These are phyloP conservation scores for Myxozyma neotropica DNA, from an alignment of 805 yeast genomes.

Conservation along the genomic window DNA sequence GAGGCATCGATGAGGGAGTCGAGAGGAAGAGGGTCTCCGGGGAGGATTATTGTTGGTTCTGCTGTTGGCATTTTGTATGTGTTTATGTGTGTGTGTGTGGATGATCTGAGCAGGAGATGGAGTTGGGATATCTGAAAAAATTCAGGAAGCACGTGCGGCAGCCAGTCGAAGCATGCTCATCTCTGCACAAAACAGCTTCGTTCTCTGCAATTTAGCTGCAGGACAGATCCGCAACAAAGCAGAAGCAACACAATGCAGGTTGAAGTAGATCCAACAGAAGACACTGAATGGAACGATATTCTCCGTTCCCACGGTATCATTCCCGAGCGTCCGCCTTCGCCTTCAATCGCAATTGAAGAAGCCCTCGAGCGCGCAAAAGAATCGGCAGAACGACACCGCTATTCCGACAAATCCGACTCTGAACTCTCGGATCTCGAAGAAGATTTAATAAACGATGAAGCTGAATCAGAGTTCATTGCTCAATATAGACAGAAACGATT, in stretches of 20 bases:
- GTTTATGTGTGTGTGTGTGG: no score
- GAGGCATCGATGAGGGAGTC: not conserved
- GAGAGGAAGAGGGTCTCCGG: slow-evolving; percentile 27
- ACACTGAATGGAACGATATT: slow-evolving; percentile 97
- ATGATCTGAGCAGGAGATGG: no score
- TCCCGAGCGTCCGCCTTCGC: slow-evolving; percentile 89
- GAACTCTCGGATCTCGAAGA: slow-evolving; percentile 65
- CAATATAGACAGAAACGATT: slow-evolving; percentile 75
- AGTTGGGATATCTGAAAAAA: no score
- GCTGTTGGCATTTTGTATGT: not conserved
- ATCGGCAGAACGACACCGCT: slow-evolving; percentile 70
- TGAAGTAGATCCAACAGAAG: slow-evolving; percentile 81
- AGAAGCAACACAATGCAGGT: slow-evolving; percentile 27
- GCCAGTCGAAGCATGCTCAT: no score
- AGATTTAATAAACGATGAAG: slow-evolving; percentile 92
- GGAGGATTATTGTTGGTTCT: slow-evolving; percentile 12
- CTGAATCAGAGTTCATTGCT: slow-evolving; percentile 72
- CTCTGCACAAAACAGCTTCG: no score
- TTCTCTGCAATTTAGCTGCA: no score
- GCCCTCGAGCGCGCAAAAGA: slow-evolving; percentile 81
- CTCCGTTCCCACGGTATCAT: slow-evolving; percentile 86
- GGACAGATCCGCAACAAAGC: no score
- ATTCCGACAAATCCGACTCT: slow-evolving; percentile 29
- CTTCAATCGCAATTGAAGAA: slow-evolving; percentile 82
- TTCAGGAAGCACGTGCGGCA: no score